Base-by-base conservation (phyloP, 2,329 filamentous ascomycete species). In the Cadophora sp. region DNA sequence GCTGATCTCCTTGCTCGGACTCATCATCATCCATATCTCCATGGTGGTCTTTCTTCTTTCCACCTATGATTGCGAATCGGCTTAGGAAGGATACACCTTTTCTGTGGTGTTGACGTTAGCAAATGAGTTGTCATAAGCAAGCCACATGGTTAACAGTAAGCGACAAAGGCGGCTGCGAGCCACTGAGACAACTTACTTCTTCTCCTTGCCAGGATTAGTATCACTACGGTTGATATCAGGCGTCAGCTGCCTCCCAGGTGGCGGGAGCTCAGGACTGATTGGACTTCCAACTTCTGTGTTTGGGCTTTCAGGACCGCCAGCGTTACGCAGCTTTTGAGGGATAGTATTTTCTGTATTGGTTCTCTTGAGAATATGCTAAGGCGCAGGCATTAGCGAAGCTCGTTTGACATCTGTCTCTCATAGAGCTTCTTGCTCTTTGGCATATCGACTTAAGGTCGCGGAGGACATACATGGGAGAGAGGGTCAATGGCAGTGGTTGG, bases 71-170 rank as follows among this genome's bases (percentile, higher is more conserved):
- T 74, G 84, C 85, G 65, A 91, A 85, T 65, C 94, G 92, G 79
- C 93, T 97, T 31, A 99, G 87, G 78, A 99, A 97, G 16, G 94
- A 97, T 22, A 91, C 88, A 31, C 92, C 91, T 82, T 97, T 97
- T 80, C 92, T 97, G 75, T 66, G 65, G 27, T 26, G 40, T 46
- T 22, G 26, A 26, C 56, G 58, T 72, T 67, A 72, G 71, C 62
- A 31, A 65, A 27, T 60, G 46, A 37, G 27, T 8, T 60, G 55
- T 67, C 62, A 69, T 69, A 69, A 73, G 67, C 68, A 70, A 72
- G 70, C 68, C 67, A 67, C 65, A 71, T 51, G 46, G 29, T 26
- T 65, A 60, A 60, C 67, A 69, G 68, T 73, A 69, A 71, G 71
- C 69, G 67, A 65, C 50, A 22, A 37, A 24, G 22, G 29, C 31